Base-by-base conservation (phyloP, 140 eudicot genomes). In the Bidens hawaiensis region DNA sequence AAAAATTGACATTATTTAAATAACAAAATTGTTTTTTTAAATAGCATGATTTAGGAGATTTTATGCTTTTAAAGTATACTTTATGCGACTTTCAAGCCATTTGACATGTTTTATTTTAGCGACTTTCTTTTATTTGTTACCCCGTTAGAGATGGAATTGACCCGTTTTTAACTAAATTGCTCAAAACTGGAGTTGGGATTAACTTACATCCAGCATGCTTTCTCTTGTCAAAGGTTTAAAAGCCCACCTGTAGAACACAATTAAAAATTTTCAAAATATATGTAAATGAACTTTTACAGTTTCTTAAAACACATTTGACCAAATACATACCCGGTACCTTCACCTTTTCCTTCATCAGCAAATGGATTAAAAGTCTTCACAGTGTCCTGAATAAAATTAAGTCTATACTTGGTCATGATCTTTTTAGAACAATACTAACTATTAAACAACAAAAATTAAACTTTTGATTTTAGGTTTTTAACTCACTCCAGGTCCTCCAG, bases 401-500 rank as follows among this genome's bases (percentile, higher is more conserved):
- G 33, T 48, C 9, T 30, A 19, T n/a, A 22, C 15, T 64, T 64
- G 22, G 16, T 56, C 63, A 27, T 26, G 25, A 31, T 56, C 16
- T 34, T 8, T n/a, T 27, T 14, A 34, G 15, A 60, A 24, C 1
- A 18, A 24, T n/a, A n/a, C n/a, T n/a, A n/a, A n/a, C n/a, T 15
- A 6, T 17, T 24, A 19, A 59, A 59, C n/a, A 62, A 25, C 0
- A 46, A 3, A 49, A 30, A 65, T 4, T n/a, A 25, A 74, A 12
- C 11, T 46, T 41, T n/a, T n/a, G n/a, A n/a, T n/a, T n/a, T n/a
- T n/a, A n/a, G n/a, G 45, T 63, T 38, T 13, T 73, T 38, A 67
- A 72, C 99, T 85, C 80, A 93, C 99, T 74, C 90, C 73, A 72
- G 88, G 99, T 50, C 99, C 99, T 61, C 99, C 99, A 1, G 96